Evolutionary conservation across 2,329 filamentous ascomycete species (phyloP).

Genomic region (Plenodomus tracheiphilus): DNA sequence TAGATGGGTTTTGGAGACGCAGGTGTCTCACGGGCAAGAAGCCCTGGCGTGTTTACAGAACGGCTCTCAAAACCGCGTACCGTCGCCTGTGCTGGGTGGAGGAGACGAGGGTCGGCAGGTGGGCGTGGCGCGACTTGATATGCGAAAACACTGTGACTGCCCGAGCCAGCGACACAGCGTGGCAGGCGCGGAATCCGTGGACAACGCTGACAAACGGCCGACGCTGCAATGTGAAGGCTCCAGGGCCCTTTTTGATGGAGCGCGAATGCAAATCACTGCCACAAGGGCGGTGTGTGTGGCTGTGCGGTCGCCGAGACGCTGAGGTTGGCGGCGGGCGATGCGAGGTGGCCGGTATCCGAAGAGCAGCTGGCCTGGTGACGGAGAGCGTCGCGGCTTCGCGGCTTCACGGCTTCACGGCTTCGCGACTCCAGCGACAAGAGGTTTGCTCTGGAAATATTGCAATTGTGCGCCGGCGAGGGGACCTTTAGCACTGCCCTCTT

Average conservation of each 20-base stretch:
- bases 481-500: neutral
- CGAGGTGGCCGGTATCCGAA: neutral
- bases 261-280: neutral
- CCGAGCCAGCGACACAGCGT: constrained; percentile 3
- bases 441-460: neutral
- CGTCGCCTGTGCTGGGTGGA: constrained; percentile 30
- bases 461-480: neutral
- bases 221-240: neutral
- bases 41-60: constrained; percentile 42
- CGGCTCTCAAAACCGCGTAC: constrained; percentile 43
- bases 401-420: too few relatives aligned
- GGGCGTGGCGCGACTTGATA: constrained; percentile 29
- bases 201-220: neutral
- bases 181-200: constrained; percentile 1
- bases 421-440: neutral
- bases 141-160: constrained; percentile 37
- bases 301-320: neutral
- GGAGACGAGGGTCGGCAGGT: constrained; percentile 37
- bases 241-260: neutral
- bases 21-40: constrained; percentile 46
- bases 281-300: neutral
- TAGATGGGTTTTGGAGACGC: constrained; percentile 33
- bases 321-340: neutral
- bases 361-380: neutral
- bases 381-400: neutral